Base-by-base conservation (phyloP, 2,329 filamentous ascomycete species). In the Xylariaceae sp. region DNA sequence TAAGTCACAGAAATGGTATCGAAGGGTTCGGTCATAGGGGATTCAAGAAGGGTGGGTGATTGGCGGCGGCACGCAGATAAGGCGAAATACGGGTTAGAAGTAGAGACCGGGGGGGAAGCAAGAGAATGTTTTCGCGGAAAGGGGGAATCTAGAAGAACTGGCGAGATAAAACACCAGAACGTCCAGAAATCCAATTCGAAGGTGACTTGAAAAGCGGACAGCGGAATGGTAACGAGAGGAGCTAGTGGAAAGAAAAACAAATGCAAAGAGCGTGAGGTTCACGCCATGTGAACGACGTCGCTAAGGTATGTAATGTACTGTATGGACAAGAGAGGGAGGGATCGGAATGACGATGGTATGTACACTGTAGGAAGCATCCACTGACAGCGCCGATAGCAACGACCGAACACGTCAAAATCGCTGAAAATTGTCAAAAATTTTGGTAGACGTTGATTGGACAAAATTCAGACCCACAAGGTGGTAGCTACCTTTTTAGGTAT, bases 231-330 rank as follows among this genome's bases (percentile, higher is more conserved):
- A 50, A 30, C 51, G 40, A 41, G 33, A 23, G 53, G 20, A 42
- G 9, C 16, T 45, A 55, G 43, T 33, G 39, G 47, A 24, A 21
- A 40, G 49, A 37, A 39, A 40, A 36, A 58, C 33, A 43, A 32
- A 48, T 5, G 44, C 54, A 53, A 48, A 48, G 48, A 49, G 37
- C 48, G 49, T 32, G 29, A 30, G 36, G 18, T 51, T 57, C 55
- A 50, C 30, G 43, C 47, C 35, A 53, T 52, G 46, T 18, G 42
- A 40, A 40, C 20, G 42, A 24, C 20, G 13, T 15, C 23, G 27
- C 21, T 29, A 29, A 43, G 40, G 32, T 32, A 24, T 37, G n/a
- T 9, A 32, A 7, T 21, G 13, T 15, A 23, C 5, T 8, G 23
- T 27, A 30, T 37, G 9, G 42, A 33, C 15, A 37, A 42, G 44